A percentile compares a stretch with the other conserved stretches of the same genome.
Conservation (phyloP, 306 rosid species). For the Abrus precatorius region DNA sequence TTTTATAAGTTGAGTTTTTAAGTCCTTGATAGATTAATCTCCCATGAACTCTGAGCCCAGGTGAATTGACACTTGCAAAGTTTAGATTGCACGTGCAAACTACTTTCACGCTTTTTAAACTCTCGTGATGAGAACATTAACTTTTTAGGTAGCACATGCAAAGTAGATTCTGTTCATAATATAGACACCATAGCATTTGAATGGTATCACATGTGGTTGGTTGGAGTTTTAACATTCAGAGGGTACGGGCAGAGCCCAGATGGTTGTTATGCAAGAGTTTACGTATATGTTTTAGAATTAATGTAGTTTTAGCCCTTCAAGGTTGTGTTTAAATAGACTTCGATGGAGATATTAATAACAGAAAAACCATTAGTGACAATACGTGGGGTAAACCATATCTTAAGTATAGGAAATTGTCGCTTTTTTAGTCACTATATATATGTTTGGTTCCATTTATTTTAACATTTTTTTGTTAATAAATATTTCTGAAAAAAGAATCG, state of each 20-base stretch:
- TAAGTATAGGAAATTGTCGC: too few species aligned
- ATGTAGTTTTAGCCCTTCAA: background rate
- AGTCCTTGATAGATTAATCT: background rate
- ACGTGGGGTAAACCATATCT: background rate
- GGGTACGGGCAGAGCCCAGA: too few species aligned
- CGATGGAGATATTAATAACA: background rate
- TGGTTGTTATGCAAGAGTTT: background rate
- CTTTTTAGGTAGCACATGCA: slow-evolving; percentile 24
- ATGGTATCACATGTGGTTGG: background rate
- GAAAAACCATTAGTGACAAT: background rate
- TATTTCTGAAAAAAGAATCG: too few species aligned
- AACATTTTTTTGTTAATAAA: too few species aligned
- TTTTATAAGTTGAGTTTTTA: too few species aligned
- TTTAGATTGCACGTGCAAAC: slow-evolving; percentile 14
- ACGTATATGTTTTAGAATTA: background rate
- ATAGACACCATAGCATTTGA: background rate
- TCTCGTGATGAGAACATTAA: background rate
- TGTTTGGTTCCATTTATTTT: too few species aligned
- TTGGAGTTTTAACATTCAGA: background rate
- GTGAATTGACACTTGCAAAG: background rate
- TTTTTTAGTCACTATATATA: too few species aligned
- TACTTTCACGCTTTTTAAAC: background rate
- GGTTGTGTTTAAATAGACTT: background rate
- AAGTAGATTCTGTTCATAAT: background rate
- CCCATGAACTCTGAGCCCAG: background rate